Evolutionary conservation across 768 basidiomycete species (phyloP), one percentile per base, ranked within the genome.

Genomic region (Pisolithus sp.): DNA sequence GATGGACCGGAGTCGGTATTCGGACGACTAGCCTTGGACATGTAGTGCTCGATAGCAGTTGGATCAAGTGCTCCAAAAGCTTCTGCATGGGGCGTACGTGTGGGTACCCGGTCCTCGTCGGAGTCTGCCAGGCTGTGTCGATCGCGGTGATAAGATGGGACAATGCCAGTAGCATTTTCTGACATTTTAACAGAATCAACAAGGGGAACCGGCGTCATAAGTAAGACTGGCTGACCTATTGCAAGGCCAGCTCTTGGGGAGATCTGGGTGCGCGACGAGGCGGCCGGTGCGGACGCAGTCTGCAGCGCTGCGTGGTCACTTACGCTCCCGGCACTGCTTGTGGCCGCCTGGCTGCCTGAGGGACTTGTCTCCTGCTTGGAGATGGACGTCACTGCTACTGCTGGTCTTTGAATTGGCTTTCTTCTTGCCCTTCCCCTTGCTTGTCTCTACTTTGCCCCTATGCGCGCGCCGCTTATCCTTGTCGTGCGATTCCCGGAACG

Each of bases 61-160:
- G 80, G 74, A 55, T 83, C 79, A 43, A 84, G 69, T 6, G 81
- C 74, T 4, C 77, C 76, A 54, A 82, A 85, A 3, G 80, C 76
- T 64, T 85, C 83, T 24, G 76, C 74, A 58, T 85, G 81, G 18
- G 83, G 79, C 7, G 82, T 83, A 24, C 80, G 77, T 18, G 71
- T 57, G 13, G 75, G 74, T 0, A 58, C 28, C 39, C 46, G 60
- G 6, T 66, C 47, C 40, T 58, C 59, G 4, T 57, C 68, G 6
- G 57, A 61, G 48, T 68, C 67, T 5, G 62, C 23, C 0, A 62
- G 64, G 18, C 58, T 61, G 7, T 66, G 68, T 34, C 68, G 53
- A 15, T 49, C 57, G 49, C 48, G 26, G 53, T 41, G 28, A 48
- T 28, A 20, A 65, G 53, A 4, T 49, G 39, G 2, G 53, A 54